Percentiles rank a stretch among this genome's conserved stretches.
phyloP scores from a whole-genome alignment of 352 stramenopile genomes.

The Globisporangium mamillatum region DNA sequence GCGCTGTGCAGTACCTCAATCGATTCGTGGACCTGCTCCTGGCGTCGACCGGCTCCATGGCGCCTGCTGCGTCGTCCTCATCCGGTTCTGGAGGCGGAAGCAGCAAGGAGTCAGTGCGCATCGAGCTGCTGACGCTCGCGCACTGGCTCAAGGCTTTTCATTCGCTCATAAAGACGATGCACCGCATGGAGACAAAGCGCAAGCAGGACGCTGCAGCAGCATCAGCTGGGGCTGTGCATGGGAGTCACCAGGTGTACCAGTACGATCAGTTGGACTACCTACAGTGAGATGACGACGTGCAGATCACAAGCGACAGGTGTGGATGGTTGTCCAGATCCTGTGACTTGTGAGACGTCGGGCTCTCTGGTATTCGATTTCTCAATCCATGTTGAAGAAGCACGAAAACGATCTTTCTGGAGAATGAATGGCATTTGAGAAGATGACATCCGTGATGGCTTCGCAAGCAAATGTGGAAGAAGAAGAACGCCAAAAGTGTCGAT shows the following conservation, averaged over 20 bases:
- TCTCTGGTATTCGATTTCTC: not conserved
- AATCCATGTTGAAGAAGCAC: not conserved
- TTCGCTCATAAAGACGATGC: conserved; percentile 49
- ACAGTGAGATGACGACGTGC: not conserved
- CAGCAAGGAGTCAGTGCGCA: conserved; percentile 33
- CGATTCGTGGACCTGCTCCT: conserved; percentile 64
- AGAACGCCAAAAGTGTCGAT: not conserved
- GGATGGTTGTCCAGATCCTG: not conserved
- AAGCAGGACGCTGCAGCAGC: conserved; percentile 30
- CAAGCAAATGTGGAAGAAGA: not conserved
- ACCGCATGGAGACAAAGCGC: conserved; percentile 50
- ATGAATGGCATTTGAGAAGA: not conserved
- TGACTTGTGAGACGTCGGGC: not conserved
- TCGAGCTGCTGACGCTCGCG: conserved; percentile 49
- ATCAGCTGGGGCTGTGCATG: not conserved
- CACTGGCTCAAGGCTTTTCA: conserved; percentile 72
- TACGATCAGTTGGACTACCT: conserved; percentile 15
- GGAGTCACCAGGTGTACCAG: conserved; percentile 18
- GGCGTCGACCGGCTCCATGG: conserved; percentile 17
- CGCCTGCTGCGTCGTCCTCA: conserved; percentile 4
- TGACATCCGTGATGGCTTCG: not conserved
- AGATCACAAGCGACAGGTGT: not conserved
- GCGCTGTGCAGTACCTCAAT: conserved; percentile 53
- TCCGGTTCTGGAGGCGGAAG: conserved; percentile 4
- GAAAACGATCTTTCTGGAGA: conserved; percentile 6